Percentiles rank a stretch among this genome's conserved stretches.
phyloP scores from a whole-genome alignment of 2,329 filamentous ascomycete species.

The Penicillium brasilianum region DNA sequence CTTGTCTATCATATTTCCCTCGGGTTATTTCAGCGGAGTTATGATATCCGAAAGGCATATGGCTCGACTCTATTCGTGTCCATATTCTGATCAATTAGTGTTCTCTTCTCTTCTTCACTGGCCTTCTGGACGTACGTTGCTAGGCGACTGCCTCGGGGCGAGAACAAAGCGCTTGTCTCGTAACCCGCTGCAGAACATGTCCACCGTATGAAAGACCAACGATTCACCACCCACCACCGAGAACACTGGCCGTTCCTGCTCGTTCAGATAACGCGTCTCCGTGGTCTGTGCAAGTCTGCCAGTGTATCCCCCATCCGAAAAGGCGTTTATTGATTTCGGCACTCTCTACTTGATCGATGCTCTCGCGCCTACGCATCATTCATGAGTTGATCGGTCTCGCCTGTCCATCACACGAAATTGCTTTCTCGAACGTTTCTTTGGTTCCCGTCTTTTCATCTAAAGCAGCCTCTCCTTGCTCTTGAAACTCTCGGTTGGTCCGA shows the following conservation, averaged over 20 bases:
- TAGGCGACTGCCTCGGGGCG: not conserved
- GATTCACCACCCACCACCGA: not conserved
- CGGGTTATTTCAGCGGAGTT: slow-evolving; percentile 38
- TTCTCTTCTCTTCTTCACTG: slow-evolving; percentile 7
- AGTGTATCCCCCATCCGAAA: slow-evolving; percentile 19
- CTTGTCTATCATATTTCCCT: slow-evolving; percentile 25
- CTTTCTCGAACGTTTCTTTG: slow-evolving; percentile 14
- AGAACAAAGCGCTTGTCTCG: slow-evolving; percentile 2
- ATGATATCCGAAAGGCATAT: slow-evolving; percentile 33
- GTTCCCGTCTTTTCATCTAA: slow-evolving; percentile 10
- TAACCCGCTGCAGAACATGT: slow-evolving; percentile 4
- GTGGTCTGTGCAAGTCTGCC: not conserved
- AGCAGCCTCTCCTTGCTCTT: slow-evolving; percentile 6
- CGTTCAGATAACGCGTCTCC: slow-evolving; percentile 4
- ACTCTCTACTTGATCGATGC: slow-evolving; percentile 19
- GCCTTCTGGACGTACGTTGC: not conserved
- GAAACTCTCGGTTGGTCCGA: slow-evolving; percentile 6
- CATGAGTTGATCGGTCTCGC: slow-evolving; percentile 23
- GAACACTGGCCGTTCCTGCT: not conserved
- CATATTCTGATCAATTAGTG: slow-evolving; percentile 21
- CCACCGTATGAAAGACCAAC: not conserved
- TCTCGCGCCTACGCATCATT: not conserved
- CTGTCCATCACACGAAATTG: slow-evolving; percentile 19
- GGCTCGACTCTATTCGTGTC: slow-evolving; percentile 22
- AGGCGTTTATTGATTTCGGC: slow-evolving; percentile 28